Base-by-base conservation (phyloP, 768 basidiomycete species). In the Pleurotus djamor region DNA sequence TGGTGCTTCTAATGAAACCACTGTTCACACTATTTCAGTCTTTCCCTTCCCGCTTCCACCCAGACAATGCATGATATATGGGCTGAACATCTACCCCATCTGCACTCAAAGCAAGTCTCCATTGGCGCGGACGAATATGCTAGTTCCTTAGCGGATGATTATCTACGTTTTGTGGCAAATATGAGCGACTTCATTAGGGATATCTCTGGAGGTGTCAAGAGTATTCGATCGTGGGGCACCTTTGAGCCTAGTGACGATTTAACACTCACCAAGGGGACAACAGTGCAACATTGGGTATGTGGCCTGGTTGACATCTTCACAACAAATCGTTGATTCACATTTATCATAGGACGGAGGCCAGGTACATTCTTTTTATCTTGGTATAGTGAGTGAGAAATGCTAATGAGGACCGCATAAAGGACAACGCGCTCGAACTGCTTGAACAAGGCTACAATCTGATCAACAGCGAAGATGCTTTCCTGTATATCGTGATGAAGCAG, bases 121-220 rank as follows among this genome's bases (percentile, higher is more conserved):
- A 79, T 81, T 38, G 79, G 79, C 10, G 77, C 77, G 28, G 79
- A 80, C 56, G 77, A 80, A 65, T 80, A 79, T 59, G 59, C 62
- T 8, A 41, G 71, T 6, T 63, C 68, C 5, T 64, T 79, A 7
- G 79, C 76, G 2, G 68, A 78, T 51, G 75, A 73, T 49, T 81
- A 79, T 60, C 72, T 76, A 48, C 63, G 70, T 6, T 80, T 76
- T 52, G 73, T 81, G 47, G 78, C 80, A 43, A 68, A 68, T 50
- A 78, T 81, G 77, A 68, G 74, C 13, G 63, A 65, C 14, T 78
- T 73, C 60, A 73, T 81, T 33, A 21, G 59, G 8, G 57, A 54
- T 17, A 59, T 80, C 9, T 48, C 47, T 12, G 21, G 14, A 12
- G 47, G 12, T 8, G 47, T 48, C 13, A 48, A 48, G 21, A n/a